Conservation (phyloP, 2,329 filamentous ascomycete genomes). For the Coleophoma crateriformis region DNA sequence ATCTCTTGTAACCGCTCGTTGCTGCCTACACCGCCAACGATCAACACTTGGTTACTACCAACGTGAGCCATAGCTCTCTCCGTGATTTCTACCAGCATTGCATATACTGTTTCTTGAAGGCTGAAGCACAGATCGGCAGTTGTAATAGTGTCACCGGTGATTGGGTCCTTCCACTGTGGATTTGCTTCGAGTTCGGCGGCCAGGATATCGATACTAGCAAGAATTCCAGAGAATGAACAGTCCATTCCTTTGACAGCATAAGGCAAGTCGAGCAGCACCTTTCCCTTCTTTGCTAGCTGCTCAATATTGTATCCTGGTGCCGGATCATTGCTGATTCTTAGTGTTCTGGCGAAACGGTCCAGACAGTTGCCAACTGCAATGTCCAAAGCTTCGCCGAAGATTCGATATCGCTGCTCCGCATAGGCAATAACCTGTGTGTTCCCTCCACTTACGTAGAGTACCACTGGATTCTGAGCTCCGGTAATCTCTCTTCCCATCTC, state of each 20-base stretch:
- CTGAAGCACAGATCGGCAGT: slow-evolving; percentile 87
- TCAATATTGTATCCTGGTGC: slow-evolving; percentile 98
- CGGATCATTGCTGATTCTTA: slow-evolving; percentile 90
- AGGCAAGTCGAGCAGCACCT: slow-evolving; percentile 75
- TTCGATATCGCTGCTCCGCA: slow-evolving; percentile 87
- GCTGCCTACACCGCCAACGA: slow-evolving; percentile 93
- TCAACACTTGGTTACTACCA: slow-evolving; percentile 81
- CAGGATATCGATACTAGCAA: slow-evolving; percentile 76
- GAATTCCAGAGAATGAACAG: slow-evolving; percentile 88
- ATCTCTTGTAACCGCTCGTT: slow-evolving; percentile 94
- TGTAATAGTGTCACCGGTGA: slow-evolving; percentile 56
- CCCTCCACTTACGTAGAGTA: slow-evolving; percentile 90
- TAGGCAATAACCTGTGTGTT: slow-evolving; percentile 99
- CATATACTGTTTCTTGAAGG: slow-evolving; percentile 89
- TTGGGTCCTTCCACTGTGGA: slow-evolving; percentile 37
- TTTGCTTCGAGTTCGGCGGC: slow-evolving; percentile 60
- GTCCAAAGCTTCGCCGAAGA: slow-evolving; percentile 96
- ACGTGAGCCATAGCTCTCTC: slow-evolving; percentile 98
- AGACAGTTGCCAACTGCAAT: slow-evolving; percentile 98
- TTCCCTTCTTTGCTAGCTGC: slow-evolving; percentile 74
- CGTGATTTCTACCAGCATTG: slow-evolving; percentile 98
- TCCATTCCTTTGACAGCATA: slow-evolving; percentile 99
- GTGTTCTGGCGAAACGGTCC: slow-evolving; percentile 87
- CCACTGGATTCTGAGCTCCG: slow-evolving; percentile 83
- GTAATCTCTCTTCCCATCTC: slow-evolving; percentile 97